Conservation (phyloP, 2,329 filamentous ascomycete species). For the Meredithiella fracta region DNA sequence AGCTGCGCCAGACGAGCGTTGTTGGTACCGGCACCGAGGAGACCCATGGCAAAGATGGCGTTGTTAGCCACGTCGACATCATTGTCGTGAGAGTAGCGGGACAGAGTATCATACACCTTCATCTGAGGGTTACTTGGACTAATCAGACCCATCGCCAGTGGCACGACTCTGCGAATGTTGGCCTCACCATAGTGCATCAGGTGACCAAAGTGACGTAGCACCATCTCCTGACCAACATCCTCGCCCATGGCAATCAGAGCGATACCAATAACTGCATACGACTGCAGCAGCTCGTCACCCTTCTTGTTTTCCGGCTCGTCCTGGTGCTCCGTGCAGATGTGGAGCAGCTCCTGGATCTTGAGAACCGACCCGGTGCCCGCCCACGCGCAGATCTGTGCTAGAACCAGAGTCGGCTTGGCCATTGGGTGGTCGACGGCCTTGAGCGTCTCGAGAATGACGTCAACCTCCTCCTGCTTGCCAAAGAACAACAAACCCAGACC, state of each 20-base stretch:
- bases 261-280: slow-evolving; percentile 88
- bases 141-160: slow-evolving; percentile 88
- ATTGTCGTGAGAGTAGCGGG: slow-evolving; percentile 94
- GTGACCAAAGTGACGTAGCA: slow-evolving; percentile 89
- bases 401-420: slow-evolving; percentile 84
- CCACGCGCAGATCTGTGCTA: slow-evolving; percentile 95
- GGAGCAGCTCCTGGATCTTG: slow-evolving; percentile 91
- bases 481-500: slow-evolving; percentile 90
- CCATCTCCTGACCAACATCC: slow-evolving; percentile 97
- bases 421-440: slow-evolving; percentile 96
- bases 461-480: slow-evolving; percentile 94
- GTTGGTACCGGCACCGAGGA: slow-evolving; percentile 91
- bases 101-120: slow-evolving; percentile 98
- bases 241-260: slow-evolving; percentile 95
- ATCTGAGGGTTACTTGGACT: slow-evolving; percentile 98
- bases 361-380: slow-evolving; percentile 91
- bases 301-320: slow-evolving; percentile 91
- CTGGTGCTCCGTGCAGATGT: slow-evolving; percentile 95
- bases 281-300: slow-evolving; percentile 85
- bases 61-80: slow-evolving; percentile 97
- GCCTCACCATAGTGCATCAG: slow-evolving; percentile 98
- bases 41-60: slow-evolving; percentile 97
- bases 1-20: slow-evolving; percentile 92
- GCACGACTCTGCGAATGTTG: slow-evolving; percentile 92
- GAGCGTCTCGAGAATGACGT: slow-evolving; percentile 88